Evolutionary conservation across 2,329 filamentous ascomycete species (phyloP).

Genomic region (Paraphoma chrysanthemicola): DNA sequence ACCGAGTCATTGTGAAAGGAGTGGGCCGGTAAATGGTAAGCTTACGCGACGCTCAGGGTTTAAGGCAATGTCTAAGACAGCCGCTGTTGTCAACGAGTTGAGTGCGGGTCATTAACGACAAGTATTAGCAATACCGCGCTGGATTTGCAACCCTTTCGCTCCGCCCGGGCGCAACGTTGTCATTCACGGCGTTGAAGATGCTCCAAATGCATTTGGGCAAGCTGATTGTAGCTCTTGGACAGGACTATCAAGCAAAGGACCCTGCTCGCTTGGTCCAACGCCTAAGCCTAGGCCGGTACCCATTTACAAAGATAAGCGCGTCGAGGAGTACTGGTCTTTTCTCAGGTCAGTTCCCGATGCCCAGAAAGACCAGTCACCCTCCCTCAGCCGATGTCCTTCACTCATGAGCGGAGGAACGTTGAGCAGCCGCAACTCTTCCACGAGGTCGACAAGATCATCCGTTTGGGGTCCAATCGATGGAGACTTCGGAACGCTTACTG

Average conservation of each 20-base stretch:
- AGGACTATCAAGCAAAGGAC: neutral
- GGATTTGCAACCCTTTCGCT: neutral
- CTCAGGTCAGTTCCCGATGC: conserved; percentile 6
- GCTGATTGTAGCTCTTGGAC: too few relatives aligned
- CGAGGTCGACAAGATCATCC: conserved; percentile 23
- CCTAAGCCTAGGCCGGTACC: conserved; percentile 2
- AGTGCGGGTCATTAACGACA: too few relatives aligned
- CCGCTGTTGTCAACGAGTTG: too few relatives aligned
- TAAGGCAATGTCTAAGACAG: too few relatives aligned
- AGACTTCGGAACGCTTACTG: too few relatives aligned
- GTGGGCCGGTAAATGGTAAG: too few relatives aligned
- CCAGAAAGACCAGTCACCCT: conserved; percentile 2
- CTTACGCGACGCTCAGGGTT: too few relatives aligned
- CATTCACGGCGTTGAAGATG: too few relatives aligned
- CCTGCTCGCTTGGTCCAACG: neutral
- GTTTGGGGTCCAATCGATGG: conserved; percentile 63
- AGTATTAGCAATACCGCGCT: neutral
- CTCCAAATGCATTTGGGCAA: too few relatives aligned
- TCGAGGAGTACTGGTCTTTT: conserved; percentile 7
- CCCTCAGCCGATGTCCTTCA: conserved; percentile 20
- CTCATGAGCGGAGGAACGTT: conserved; percentile 23
- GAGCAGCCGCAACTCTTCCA: conserved; percentile 31
- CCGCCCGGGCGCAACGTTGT: too few relatives aligned
- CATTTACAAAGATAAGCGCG: conserved; percentile 5
- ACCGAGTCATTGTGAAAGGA: too few relatives aligned